Evolutionary conservation across 192 early-diverging fungal genomes (phyloP).

Genomic region (Haplosporangium gracile): DNA sequence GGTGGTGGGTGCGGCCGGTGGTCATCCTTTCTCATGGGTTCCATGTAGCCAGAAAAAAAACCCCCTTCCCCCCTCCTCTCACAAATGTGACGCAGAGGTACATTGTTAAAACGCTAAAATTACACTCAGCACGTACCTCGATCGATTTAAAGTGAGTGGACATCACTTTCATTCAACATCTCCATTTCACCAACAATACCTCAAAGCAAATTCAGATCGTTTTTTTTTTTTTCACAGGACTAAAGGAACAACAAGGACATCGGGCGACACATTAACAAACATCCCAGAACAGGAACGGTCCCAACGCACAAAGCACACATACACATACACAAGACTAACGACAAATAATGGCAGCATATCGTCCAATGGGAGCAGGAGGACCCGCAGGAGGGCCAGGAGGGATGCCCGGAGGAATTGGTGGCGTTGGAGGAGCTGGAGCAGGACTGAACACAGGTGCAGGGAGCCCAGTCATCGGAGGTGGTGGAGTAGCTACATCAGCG

Average conservation of each 20-base stretch:
- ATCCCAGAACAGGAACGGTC: neutral
- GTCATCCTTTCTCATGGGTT: no score
- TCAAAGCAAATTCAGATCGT: neutral
- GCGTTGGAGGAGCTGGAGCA: neutral
- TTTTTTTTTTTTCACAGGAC: neutral
- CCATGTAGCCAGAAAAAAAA: no score
- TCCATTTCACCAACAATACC: neutral
- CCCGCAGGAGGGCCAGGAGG: conserved; percentile 6
- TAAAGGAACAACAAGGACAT: neutral
- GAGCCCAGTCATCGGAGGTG: neutral
- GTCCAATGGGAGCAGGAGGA: conserved; percentile 35
- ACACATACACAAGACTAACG: neutral
- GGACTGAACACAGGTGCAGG: neutral
- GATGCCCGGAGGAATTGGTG: conserved; percentile 17
- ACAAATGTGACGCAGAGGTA: neutral
- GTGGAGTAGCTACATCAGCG: conserved; percentile 12
- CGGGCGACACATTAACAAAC: neutral
- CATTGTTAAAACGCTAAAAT: neutral
- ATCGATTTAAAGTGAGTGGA: neutral
- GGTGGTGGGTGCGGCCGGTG: no score
- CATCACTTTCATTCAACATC: conserved; percentile 1
- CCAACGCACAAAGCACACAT: neutral
- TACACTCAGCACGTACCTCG: neutral
- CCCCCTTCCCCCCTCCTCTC: no score
- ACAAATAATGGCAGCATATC: conserved; percentile 31